Percentiles rank a stretch among this genome's conserved stretches.
Evolutionary conservation across 495 filamentous ascomycete species (phyloP).

Genomic region (Opeltia flavorubescens): DNA sequence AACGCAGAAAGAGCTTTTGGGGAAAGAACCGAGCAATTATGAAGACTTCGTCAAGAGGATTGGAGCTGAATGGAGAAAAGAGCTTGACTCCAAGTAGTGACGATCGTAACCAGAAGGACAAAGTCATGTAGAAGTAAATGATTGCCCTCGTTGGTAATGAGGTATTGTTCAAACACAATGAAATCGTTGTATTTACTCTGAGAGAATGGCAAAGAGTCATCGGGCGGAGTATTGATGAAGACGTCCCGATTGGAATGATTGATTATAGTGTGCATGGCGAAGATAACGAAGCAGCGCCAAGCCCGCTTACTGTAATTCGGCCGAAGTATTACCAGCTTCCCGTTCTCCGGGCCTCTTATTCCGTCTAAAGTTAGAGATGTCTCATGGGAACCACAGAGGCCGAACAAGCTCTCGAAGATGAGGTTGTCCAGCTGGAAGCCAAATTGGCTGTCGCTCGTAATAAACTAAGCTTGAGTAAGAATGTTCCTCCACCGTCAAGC

Average conservation of each 20-base stretch:
- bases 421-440: slow-evolving; percentile 38
- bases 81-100: background rate
- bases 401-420: slow-evolving; percentile 27
- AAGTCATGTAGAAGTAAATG: too few relatives aligned
- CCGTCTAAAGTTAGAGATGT: too few relatives aligned
- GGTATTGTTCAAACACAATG: too few relatives aligned
- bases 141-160: too few relatives aligned
- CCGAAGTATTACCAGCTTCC: background rate
- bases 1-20: slow-evolving; percentile 1
- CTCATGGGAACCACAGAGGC: slow-evolving; percentile 9
- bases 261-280: too few relatives aligned
- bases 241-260: too few relatives aligned
- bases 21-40: slow-evolving; percentile 1
- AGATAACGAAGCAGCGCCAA: too few relatives aligned
- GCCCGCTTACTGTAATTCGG: too few relatives aligned
- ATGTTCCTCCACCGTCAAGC: slow-evolving; percentile 1
- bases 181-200: too few relatives aligned
- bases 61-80: background rate
- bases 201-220: too few relatives aligned
- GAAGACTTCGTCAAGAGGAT: slow-evolving; percentile 1
- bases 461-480: slow-evolving; percentile 2
- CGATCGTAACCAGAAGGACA: too few relatives aligned
- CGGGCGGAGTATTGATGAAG: too few relatives aligned
- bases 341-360: background rate
- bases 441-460: slow-evolving; percentile 26